A percentile compares a stretch with the other conserved stretches of the same genome.
Conservation (phyloP, 2,329 filamentous ascomycete genomes). For the Fusarium sp. region DNA sequence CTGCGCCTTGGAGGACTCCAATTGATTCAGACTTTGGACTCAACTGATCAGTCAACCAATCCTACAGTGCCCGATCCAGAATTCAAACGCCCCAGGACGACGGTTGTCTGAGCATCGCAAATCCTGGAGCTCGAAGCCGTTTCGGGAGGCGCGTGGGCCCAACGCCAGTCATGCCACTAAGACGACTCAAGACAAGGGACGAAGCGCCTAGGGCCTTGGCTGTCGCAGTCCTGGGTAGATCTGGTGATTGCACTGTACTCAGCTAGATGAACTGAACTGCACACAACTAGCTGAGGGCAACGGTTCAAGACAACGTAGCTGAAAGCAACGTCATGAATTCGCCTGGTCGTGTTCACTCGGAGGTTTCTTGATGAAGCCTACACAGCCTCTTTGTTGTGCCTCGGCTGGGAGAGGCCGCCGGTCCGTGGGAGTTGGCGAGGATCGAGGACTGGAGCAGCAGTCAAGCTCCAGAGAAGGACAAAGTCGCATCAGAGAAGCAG, state of each 20-base stretch:
- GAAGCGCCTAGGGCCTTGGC: slow-evolving; percentile 37
- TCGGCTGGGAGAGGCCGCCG: slow-evolving; percentile 40
- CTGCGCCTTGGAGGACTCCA: no score
- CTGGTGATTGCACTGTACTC: slow-evolving; percentile 35
- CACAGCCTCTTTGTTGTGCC: slow-evolving; percentile 29
- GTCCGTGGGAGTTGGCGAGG: neutral
- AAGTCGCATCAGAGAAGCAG: no score
- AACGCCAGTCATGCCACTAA: slow-evolving; percentile 38
- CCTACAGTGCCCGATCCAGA: neutral
- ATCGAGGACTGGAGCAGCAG: no score
- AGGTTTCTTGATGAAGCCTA: no score
- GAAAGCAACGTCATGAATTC: slow-evolving; percentile 15
- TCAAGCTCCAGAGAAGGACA: no score
- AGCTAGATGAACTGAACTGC: neutral
- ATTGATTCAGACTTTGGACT: neutral
- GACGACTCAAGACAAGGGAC: slow-evolving; percentile 21
- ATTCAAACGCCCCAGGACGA: neutral
- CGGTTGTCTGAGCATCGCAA: slow-evolving; percentile 10
- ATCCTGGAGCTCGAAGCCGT: slow-evolving; percentile 14
- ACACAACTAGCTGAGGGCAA: slow-evolving; percentile 16
- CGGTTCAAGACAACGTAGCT: slow-evolving; percentile 14
- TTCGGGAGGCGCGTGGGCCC: slow-evolving; percentile 21
- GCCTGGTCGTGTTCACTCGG: neutral
- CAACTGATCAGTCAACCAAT: neutral
- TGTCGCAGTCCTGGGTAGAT: slow-evolving; percentile 22